Evolutionary conservation across 805 yeast species (phyloP).

Genomic region (Lipomyces anomalus): DNA sequence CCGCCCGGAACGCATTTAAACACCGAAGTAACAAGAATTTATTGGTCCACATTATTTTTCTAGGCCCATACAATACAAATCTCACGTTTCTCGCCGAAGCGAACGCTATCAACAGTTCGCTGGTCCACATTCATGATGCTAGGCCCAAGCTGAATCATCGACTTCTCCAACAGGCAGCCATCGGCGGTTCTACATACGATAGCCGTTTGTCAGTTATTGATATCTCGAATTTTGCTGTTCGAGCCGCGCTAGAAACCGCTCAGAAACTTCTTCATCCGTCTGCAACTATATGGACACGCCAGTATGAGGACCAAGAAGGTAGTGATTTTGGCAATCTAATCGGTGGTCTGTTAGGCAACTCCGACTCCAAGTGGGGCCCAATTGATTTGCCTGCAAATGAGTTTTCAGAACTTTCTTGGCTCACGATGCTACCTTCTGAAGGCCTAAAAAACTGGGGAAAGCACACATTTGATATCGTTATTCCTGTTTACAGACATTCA

Average conservation of each 20-base stretch:
- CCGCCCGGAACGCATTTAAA: constrained; percentile 1
- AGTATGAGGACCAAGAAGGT: constrained; percentile 6
- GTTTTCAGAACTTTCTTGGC: constrained; percentile 12
- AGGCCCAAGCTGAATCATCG: constrained; percentile 18
- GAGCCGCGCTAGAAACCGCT: constrained; percentile 13
- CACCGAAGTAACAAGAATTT: background rate
- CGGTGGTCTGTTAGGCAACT: constrained; percentile 9
- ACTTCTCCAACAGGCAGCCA: constrained; percentile 3
- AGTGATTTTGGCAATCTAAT: constrained; percentile 9
- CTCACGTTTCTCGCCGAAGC: constrained; percentile 9
- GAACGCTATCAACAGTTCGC: constrained; percentile 6
- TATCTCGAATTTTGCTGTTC: constrained; percentile 7
- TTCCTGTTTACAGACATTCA: constrained; percentile 14
- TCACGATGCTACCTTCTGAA: constrained; percentile 7
- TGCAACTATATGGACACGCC: constrained; percentile 20
- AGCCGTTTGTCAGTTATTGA: constrained; percentile 6
- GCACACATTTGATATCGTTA: constrained; percentile 18
- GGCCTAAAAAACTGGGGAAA: constrained; percentile 17
- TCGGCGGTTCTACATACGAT: background rate
- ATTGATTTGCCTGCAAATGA: constrained; percentile 19
- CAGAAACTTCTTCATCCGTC: constrained; percentile 8
- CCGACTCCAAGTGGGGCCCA: constrained; percentile 17
- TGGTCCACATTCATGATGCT: constrained; percentile 16
- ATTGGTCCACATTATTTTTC: constrained; percentile 11
- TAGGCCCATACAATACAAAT: constrained; percentile 19